Base-by-base conservation (phyloP, 139 green algal genomes). In the Spirogloea muscicola region DNA sequence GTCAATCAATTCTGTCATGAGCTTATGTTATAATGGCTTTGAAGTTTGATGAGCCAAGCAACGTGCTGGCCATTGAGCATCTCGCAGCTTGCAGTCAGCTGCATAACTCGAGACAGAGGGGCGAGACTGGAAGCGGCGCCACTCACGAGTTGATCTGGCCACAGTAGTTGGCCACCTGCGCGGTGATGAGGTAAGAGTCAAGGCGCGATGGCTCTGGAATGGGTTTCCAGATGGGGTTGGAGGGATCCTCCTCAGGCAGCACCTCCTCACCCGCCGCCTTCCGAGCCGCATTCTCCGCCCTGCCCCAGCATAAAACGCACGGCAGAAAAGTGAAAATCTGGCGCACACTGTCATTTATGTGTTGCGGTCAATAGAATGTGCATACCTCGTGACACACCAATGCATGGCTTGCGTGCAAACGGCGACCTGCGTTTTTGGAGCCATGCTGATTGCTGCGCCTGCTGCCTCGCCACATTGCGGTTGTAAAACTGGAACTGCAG, bases 181-280 rank as follows among this genome's bases (percentile, higher is more conserved):
- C 85, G 27, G 62, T 79, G 63, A 97, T 87, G 27, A 99, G 86
- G 81, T 91, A 94, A 44, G 72, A 83, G 72, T 98, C 94, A 65
- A 99, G 79, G 51, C 88, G 83, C 40, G 72, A 88, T 27, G 94
- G 95, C 84, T 98, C 93, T 0, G 88, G 70, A 1, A 92, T 74
- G 3, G 91, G 86, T 83, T 95, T 96, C 86, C 94, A 95, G 76
- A 88, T 77, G 13, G 75, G 83, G 69, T 87, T 87, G 58, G 40
- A 77, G 0, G 89, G 87, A 74, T 97, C 94, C 81, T 98, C 94
- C 80, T 99, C 95, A 1, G 93, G 88, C 74, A 99, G 85, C 25
- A 85, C 79, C 77, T 98, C 95, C 80, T 97, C 91, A 7, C 92
- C 92, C 21, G 82, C 81, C 37, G 86, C 81, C 1, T 84, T 69